Conservation (phyloP, 78 protist species). For the Dictyostelium brefeldianum region DNA sequence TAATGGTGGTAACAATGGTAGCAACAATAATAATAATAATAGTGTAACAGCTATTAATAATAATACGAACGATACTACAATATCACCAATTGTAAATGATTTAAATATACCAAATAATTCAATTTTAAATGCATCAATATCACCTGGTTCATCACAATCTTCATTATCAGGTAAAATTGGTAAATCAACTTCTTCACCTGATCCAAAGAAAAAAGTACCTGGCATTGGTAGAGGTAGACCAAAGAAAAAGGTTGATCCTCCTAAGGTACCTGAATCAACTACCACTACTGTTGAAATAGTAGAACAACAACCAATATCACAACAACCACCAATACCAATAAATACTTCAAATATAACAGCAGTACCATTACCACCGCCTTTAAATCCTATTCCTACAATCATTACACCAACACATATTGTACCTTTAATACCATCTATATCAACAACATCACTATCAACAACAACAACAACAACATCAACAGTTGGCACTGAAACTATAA, state of each 20-base stretch:
- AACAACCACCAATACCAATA: background rate
- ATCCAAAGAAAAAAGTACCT: conserved; percentile 19
- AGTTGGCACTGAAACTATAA: background rate
- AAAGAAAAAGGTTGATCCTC: conserved; percentile 43
- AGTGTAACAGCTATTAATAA: background rate
- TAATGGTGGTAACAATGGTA: background rate
- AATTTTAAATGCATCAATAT: background rate
- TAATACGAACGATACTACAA: background rate
- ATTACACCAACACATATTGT: too few species aligned
- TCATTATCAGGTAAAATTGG: background rate
- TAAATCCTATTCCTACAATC: background rate
- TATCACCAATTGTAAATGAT: background rate
- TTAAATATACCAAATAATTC: background rate
- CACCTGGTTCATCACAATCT: background rate
- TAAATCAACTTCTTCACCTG: background rate
- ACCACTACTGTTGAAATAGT: background rate
- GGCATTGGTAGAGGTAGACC: conserved; percentile 48
- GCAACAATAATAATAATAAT: background rate
- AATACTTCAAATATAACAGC: background rate
- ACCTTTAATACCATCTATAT: background rate
- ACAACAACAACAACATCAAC: background rate
- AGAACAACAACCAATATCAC: background rate
- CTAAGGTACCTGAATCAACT: background rate
- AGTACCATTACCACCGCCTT: background rate
- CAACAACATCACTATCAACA: background rate